A percentile compares a stretch with the other conserved stretches of the same genome.
phyloP scores from a whole-genome alignment of 2,329 filamentous ascomycete species.

The Talaromyces sp. region DNA sequence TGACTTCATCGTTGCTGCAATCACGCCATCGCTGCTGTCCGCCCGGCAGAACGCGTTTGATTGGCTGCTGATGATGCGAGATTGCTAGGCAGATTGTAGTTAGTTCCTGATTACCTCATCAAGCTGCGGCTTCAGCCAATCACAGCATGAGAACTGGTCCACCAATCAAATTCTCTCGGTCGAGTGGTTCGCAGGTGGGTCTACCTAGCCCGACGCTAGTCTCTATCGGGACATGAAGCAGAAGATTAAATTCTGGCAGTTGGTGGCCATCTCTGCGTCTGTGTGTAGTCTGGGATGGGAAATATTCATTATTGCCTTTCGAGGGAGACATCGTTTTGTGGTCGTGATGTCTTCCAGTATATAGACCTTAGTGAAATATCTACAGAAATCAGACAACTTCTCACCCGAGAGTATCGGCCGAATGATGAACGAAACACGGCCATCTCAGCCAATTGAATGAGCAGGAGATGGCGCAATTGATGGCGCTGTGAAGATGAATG shows the following conservation, averaged over 20 bases:
- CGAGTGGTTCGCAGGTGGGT: slow-evolving; percentile 2
- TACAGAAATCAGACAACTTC: background rate
- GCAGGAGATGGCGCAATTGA: slow-evolving; percentile 35
- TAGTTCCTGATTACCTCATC: slow-evolving; percentile 12
- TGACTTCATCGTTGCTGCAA: slow-evolving; percentile 23
- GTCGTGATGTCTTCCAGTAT: background rate
- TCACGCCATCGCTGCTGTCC: slow-evolving; percentile 39
- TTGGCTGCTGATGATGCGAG: slow-evolving; percentile 27
- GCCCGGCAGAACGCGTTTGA: slow-evolving; percentile 29
- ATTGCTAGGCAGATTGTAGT: background rate
- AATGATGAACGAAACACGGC: slow-evolving; percentile 23
- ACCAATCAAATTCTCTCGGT: slow-evolving; percentile 5
- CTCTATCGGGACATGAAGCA: background rate
- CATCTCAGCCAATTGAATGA: slow-evolving; percentile 30
- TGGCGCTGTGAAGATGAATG: background rate
- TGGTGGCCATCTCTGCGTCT: background rate
- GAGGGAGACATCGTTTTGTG: background rate
- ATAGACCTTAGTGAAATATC: background rate
- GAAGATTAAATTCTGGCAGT: background rate
- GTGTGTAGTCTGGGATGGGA: background rate
- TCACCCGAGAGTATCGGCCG: slow-evolving; percentile 27
- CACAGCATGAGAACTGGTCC: background rate
- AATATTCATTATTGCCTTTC: background rate
- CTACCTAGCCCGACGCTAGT: background rate
- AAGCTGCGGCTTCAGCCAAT: background rate